These are phyloP conservation scores for Uronychia setigera DNA, from an alignment of 73 alveolate species.

Conservation along the genomic window DNA sequence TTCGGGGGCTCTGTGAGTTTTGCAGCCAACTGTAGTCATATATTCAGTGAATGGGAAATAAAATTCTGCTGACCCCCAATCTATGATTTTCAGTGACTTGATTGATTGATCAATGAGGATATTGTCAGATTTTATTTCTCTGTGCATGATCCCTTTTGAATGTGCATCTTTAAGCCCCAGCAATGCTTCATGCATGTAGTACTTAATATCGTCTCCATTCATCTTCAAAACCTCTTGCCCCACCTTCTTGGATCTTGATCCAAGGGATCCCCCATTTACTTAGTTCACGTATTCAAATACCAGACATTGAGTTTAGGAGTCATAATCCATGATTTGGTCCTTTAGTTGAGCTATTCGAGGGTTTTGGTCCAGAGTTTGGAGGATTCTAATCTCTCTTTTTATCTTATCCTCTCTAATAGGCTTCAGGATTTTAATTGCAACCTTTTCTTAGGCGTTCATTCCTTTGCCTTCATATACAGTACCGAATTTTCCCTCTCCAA, in stretches of 20 bases:
- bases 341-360: conserved; percentile 69
- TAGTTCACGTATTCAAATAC: not conserved
- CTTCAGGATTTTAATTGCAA: conserved; percentile 84
- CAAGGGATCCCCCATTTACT: conserved; percentile 67
- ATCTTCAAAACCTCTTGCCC: conserved; percentile 64
- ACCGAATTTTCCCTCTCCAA: conserved; percentile 90
- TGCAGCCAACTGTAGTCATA: conserved; percentile 62
- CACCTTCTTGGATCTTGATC: no score
- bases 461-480: conserved; percentile 84
- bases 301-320: conserved; percentile 57
- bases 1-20: conserved; percentile 71
- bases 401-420: conserved; percentile 96
- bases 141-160: conserved; percentile 86
- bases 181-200: conserved; percentile 65
- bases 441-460: conserved; percentile 58
- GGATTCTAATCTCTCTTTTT: conserved; percentile 92
- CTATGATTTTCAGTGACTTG: conserved; percentile 76
- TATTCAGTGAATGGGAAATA: conserved; percentile 74
- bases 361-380: conserved; percentile 75
- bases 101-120: conserved; percentile 73
- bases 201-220: conserved; percentile 70
- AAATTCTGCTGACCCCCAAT: conserved; percentile 91
- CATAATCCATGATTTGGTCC: conserved; percentile 84
- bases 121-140: conserved; percentile 90
- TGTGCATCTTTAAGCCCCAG: conserved; percentile 77